Evolutionary conservation across 2,329 filamentous ascomycete species (phyloP).

Genomic region (Aureobasidium leucospermi): DNA sequence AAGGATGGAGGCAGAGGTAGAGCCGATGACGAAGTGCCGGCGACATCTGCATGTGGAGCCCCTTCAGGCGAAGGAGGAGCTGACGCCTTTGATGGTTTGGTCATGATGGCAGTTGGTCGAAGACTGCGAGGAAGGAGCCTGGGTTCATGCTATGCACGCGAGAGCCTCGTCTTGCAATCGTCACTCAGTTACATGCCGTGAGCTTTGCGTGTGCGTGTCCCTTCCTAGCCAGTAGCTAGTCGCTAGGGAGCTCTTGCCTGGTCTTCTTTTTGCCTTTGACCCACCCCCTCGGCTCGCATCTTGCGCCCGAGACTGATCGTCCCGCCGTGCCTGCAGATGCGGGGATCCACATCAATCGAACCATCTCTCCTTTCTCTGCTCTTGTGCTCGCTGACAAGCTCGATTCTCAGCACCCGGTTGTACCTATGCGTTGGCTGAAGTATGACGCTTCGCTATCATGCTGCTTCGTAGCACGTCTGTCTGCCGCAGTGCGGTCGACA

Average conservation of each 20-base stretch:
- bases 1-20: constrained; percentile 5
- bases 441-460: background rate
- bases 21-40: constrained; percentile 12
- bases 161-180: background rate
- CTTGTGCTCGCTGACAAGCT: background rate
- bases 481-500: background rate
- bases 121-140: background rate
- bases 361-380: background rate
- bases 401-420: background rate
- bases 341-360: background rate
- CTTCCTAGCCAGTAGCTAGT: background rate
- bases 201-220: background rate
- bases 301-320: background rate
- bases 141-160: background rate
- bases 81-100: background rate
- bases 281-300: background rate
- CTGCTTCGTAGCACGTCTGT: background rate
- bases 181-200: background rate
- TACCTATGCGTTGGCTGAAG: background rate
- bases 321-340: background rate
- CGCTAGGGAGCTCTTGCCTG: background rate
- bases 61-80: constrained; percentile 2
- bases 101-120: background rate
- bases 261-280: background rate
- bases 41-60: background rate